Percentiles rank a stretch among this genome's conserved stretches.
phyloP scores from a whole-genome alignment of 2,329 filamentous ascomycete genomes.

The Cryphonectria naterciae region DNA sequence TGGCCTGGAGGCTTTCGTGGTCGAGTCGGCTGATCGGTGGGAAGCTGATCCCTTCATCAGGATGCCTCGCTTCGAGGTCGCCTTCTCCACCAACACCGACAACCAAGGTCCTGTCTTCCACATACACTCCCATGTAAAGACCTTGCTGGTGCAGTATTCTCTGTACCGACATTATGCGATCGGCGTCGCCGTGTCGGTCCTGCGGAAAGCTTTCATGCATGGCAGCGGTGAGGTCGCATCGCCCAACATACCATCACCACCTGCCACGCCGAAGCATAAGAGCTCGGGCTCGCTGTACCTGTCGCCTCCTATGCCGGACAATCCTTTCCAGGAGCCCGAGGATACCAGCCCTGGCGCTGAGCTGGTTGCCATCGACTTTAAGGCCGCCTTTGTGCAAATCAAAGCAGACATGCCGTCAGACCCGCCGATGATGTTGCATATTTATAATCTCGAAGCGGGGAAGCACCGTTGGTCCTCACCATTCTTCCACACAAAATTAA shows the following conservation, averaged over 20 bases:
- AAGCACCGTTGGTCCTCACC: constrained; percentile 87
- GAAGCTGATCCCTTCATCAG: constrained; percentile 85
- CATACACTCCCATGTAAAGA: constrained; percentile 78
- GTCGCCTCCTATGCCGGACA: constrained; percentile 44
- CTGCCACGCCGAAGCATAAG: constrained; percentile 31
- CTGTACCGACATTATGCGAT: constrained; percentile 91
- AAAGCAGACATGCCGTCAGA: constrained; percentile 89
- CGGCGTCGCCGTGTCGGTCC: constrained; percentile 76
- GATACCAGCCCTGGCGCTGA: constrained; percentile 54
- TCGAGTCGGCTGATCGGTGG: constrained; percentile 83
- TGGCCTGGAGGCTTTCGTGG: constrained; percentile 86
- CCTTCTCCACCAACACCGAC: constrained; percentile 83
- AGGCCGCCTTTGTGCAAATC: constrained; percentile 79
- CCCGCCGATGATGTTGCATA: constrained; percentile 87
- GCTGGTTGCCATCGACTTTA: constrained; percentile 80
- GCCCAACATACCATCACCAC: constrained; percentile 23
- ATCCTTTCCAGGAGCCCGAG: constrained; percentile 40
- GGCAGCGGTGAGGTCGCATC: constrained; percentile 47
- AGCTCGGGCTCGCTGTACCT: constrained; percentile 37
- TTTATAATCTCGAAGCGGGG: constrained; percentile 81
- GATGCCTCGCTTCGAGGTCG: constrained; percentile 84
- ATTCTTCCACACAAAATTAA: constrained; percentile 75
- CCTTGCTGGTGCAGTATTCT: constrained; percentile 84
- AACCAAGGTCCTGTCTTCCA: constrained; percentile 87
- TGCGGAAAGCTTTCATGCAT: constrained; percentile 70